Base-by-base conservation (phyloP, 2,329 filamentous ascomycete species). In the Phyllosticta citrichinensis region DNA sequence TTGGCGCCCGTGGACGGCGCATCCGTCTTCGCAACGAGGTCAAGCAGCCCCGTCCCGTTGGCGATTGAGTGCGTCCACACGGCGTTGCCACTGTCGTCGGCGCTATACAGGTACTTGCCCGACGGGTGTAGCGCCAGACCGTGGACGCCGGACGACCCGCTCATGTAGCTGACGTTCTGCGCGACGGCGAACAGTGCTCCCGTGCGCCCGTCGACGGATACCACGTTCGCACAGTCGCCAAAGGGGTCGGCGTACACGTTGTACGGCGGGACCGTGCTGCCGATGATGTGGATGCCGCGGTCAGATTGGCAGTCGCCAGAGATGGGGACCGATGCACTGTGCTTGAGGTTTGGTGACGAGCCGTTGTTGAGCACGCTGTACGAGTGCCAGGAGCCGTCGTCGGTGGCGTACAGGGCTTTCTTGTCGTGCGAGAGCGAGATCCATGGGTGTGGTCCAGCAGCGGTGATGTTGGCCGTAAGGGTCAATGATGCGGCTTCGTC, bases 51-150 rank as follows among this genome's bases (percentile, higher is more conserved):
- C 12, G 64, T 64, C 30, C 55, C 59, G 25, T 20, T 64, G 55
- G 71, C 66, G 51, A 66, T 62, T 5, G 62, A 62, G 62, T 71
- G 70, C 5, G 64, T 63, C 70, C 70, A 72, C 10, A 73, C 66
- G 3, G 68, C 66, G 60, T 71, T 69, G 25, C 68, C 70, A 64
- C 66, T 69, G 56, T 70, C 68, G 55, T 72, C 70, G 9, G 70
- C 70, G 0, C 68, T 69, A 62, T 71, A 72, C 47, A 71, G 51
- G 62, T 69, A 71, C 33, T 66, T 58, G 52, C 66, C 65, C 53
- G 66, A 62, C 6, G 64, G 58, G 30, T 62, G 65, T 19, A 71
- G 50, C 5, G 63, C 65, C 10, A 66, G 57, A 14, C 70, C 70
- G 56, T 72, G 70, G 12, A 71, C 67, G 9, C 68, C 69, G 3